phyloP scores from a whole-genome alignment of 148 eudicot species.

The Rhododendron ferrugineum region DNA sequence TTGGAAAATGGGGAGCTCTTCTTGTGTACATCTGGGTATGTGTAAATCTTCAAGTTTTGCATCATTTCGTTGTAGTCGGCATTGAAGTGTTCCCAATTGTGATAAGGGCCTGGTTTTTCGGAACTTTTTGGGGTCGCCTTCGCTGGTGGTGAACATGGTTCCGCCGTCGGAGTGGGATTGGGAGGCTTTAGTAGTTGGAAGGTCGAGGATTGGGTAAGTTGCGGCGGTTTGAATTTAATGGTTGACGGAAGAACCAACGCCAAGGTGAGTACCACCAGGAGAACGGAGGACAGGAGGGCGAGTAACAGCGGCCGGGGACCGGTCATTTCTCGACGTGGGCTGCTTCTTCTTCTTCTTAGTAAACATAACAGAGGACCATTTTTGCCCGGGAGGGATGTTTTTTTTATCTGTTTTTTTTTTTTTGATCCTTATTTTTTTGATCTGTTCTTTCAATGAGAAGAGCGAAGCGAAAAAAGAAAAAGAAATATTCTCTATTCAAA shows the following conservation, averaged over 20 bases:
- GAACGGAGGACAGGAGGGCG: not conserved
- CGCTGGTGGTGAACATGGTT: not conserved
- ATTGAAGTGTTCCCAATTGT: slow-evolving; percentile 25
- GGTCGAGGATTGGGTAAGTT: not conserved
- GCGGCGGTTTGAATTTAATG: not conserved
- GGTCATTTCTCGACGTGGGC: too few species aligned
- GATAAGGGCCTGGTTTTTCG: slow-evolving; percentile 15
- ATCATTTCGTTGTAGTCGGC: slow-evolving; percentile 35
- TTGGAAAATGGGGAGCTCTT: slow-evolving; percentile 11
- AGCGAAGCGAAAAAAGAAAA: too few species aligned
- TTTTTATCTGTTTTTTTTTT: too few species aligned
- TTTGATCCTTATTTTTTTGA: too few species aligned
- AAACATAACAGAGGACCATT: not conserved
- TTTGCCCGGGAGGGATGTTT: too few species aligned
- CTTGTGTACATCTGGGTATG: slow-evolving; percentile 20
- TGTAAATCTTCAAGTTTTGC: slow-evolving; percentile 27
- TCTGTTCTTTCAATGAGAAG: too few species aligned
- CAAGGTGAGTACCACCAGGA: not conserved
- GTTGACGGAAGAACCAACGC: not conserved
- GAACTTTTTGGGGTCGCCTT: not conserved
- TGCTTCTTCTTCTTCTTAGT: not conserved
- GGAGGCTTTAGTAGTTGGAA: not conserved
- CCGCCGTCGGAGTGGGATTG: not conserved
- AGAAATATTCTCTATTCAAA: too few species aligned
- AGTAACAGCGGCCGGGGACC: not conserved